A percentile compares a stretch with the other conserved stretches of the same genome.
phyloP scores from a whole-genome alignment of 1,139 yeast genomes.

The Petasospora fabianii region DNA sequence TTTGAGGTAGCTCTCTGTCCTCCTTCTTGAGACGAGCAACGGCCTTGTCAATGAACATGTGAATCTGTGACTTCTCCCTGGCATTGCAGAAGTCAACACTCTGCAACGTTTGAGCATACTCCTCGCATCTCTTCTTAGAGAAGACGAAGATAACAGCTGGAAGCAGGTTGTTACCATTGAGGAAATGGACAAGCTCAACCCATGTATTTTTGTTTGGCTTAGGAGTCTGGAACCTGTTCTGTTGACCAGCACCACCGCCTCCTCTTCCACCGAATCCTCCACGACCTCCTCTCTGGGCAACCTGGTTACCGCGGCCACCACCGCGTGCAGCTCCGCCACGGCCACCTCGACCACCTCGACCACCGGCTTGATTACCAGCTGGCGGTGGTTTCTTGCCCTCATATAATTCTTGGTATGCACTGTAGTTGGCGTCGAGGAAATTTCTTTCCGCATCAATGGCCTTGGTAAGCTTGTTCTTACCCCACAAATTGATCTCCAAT shows the following conservation, averaged over 20 bases:
- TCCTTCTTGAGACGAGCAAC: constrained; percentile 84
- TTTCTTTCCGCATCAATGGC: constrained; percentile 71
- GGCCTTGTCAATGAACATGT: constrained; percentile 88
- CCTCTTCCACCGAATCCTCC: constrained; percentile 29
- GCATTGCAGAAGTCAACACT: constrained; percentile 79
- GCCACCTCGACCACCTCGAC: constrained; percentile 30
- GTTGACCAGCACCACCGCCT: constrained; percentile 25
- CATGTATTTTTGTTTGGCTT: constrained; percentile 78
- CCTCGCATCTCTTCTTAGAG: constrained; percentile 90
- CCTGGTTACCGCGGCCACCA: not conserved
- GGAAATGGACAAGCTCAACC: constrained; percentile 68
- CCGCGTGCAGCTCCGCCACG: constrained; percentile 26
- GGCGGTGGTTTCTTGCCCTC: constrained; percentile 40
- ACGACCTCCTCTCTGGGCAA: constrained; percentile 27
- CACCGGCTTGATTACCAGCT: constrained; percentile 29
- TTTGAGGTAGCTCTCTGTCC: constrained; percentile 92
- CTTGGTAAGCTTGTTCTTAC: constrained; percentile 63
- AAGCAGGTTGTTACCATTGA: constrained; percentile 61
- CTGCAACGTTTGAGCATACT: constrained; percentile 75
- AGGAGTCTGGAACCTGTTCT: constrained; percentile 34
- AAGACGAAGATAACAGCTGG: constrained; percentile 95
- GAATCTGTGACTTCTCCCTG: constrained; percentile 84
- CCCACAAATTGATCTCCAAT: constrained; percentile 80
- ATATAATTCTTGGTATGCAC: constrained; percentile 54
- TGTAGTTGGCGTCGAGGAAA: constrained; percentile 63